Percentiles rank a stretch among this genome's conserved stretches.
Evolutionary conservation across 2,329 filamentous ascomycete species (phyloP).

Genomic region (Cercospora sojina): DNA sequence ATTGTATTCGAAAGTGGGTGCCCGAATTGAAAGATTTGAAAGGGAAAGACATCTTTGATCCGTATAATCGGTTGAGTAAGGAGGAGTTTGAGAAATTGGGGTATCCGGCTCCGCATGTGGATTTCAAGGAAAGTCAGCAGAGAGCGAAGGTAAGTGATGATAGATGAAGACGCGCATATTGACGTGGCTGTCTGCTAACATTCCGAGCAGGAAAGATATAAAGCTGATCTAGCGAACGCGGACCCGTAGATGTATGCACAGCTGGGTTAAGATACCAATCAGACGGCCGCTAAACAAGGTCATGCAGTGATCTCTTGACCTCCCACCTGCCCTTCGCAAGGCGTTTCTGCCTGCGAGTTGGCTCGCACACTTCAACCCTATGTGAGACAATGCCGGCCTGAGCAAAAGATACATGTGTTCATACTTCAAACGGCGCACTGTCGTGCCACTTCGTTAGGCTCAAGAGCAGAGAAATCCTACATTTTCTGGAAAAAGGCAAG

Average conservation of each 20-base stretch:
- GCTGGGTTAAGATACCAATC: background rate
- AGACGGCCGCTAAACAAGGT: too few species aligned
- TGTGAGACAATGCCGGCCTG: too few species aligned
- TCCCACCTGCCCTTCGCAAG: background rate
- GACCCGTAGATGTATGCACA: slow-evolving; percentile 4
- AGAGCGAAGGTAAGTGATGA: slow-evolving; percentile 37
- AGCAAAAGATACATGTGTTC: too few species aligned
- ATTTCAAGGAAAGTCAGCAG: slow-evolving; percentile 46
- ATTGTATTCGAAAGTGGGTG: slow-evolving; percentile 81
- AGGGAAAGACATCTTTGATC: slow-evolving; percentile 52
- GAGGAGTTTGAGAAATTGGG: slow-evolving; percentile 51
- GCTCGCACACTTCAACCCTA: too few species aligned
- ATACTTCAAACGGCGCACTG: background rate
- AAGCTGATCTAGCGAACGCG: slow-evolving; percentile 18
- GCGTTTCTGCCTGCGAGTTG: too few species aligned
- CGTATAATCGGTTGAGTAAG: slow-evolving; percentile 45
- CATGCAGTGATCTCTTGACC: background rate
- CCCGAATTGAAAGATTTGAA: slow-evolving; percentile 63
- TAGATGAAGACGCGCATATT: slow-evolving; percentile 41
- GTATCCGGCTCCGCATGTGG: slow-evolving; percentile 48
- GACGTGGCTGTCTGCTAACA: background rate
- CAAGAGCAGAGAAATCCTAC: background rate
- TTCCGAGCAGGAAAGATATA: slow-evolving; percentile 11
- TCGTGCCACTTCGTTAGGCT: background rate
- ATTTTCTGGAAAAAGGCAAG: background rate